Evolutionary conservation across 371 early-diverging fungal genomes (phyloP).

Genomic region (Batkoa obscura): DNA sequence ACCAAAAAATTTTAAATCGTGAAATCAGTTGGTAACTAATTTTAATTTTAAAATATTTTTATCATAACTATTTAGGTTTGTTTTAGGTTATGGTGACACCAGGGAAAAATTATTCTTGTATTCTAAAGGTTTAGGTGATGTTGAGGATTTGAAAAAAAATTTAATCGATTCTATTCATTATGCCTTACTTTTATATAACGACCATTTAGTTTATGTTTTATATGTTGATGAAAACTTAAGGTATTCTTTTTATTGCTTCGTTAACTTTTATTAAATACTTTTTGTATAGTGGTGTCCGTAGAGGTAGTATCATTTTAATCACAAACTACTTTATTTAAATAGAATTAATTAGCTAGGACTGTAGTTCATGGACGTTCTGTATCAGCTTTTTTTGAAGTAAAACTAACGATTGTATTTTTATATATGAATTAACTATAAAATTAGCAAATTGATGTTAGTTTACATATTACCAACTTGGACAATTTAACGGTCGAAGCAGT

Average conservation of each 20-base stretch:
- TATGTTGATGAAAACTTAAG: slow-evolving; percentile 48
- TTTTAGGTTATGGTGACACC: slow-evolving; percentile 46
- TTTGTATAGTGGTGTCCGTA: slow-evolving; percentile 29
- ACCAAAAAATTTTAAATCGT: slow-evolving; percentile 31
- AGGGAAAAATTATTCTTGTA: slow-evolving; percentile 45
- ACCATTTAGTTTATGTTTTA: slow-evolving; percentile 33
- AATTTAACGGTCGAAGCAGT: no score
- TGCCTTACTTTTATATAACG: slow-evolving; percentile 38
- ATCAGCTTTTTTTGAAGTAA: slow-evolving; percentile 27
- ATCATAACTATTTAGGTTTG: slow-evolving; percentile 20
- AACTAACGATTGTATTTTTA: slow-evolving; percentile 5
- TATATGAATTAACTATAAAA: no score
- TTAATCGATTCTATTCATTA: slow-evolving; percentile 40
- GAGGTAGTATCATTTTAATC: slow-evolving; percentile 18
- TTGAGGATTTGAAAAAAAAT: slow-evolving; percentile 34
- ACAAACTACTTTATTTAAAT: not conserved
- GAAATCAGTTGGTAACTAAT: slow-evolving; percentile 9
- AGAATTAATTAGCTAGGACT: slow-evolving; percentile 26
- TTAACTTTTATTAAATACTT: not conserved
- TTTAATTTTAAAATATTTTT: slow-evolving; percentile 8
- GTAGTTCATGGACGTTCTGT: slow-evolving; percentile 50
- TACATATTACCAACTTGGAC: no score
- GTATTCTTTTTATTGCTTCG: slow-evolving; percentile 12
- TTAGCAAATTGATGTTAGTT: no score
- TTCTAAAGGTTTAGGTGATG: slow-evolving; percentile 30